Base-by-base conservation (phyloP, 2,329 filamentous ascomycete species). In the Fusarium concolor region DNA sequence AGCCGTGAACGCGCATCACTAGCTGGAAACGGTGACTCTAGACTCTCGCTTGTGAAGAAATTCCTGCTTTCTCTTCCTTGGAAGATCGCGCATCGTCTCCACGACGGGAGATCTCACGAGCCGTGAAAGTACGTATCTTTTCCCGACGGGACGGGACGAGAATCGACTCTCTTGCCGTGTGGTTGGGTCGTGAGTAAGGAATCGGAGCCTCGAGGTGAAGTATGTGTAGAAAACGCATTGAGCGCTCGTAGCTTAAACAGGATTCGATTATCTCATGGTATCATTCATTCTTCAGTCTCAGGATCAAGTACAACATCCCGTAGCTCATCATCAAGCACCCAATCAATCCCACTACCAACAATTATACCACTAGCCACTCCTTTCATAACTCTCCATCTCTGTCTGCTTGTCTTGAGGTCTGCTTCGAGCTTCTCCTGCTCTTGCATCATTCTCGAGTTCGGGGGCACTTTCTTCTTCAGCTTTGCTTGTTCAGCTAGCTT, bases 311-410 rank as follows among this genome's bases (percentile, higher is more conserved):
- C 92, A 63, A 95, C 83, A 50, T 88, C 86, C 59, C 87, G 84
- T 64, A 97, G 80, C 61, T 83, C 84, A 51, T 89, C 85, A 77
- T 96, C 89, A 39, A 86, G 82, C 14, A 88, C 89, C 93, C 93
- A 97, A 74, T 96, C 89, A 54, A 96, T 83, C 45, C 93, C 93
- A 77, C 93, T 96, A 5, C 92, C 92, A 7, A 89, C 92, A 45
- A 97, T 86, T 56, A 94, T 85, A 18, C 91, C 92, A 73, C 91
- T 92, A n/a, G 91, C 85, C 41, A 93, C 87, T 24, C 88, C 91
- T 80, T 95, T 96, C 77, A 95, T 87, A 20, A 90, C 88, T 73
- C 88, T 88, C 89, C 90, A 93, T 73, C 86, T 86, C 68, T 89
- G 87, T 64, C 87, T 87, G 75, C 88, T 90, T 22, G 82, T 81